A percentile compares a stretch with the other conserved stretches of the same genome.
These are phyloP conservation scores for Backusella macrospora DNA, from an alignment of 192 early-diverging fungal genomes.

Conservation along the genomic window DNA sequence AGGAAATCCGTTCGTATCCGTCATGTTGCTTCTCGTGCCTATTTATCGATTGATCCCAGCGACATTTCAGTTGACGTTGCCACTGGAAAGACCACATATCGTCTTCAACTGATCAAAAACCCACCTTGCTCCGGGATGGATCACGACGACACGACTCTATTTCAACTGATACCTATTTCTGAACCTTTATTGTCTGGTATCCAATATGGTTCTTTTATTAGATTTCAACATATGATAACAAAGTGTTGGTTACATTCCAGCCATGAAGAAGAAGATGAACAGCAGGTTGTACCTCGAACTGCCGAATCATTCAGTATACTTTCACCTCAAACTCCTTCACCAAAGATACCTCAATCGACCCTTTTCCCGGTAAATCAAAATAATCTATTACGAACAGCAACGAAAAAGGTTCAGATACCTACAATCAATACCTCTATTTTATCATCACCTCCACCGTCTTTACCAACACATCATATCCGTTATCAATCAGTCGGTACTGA, in stretches of 20 bases:
- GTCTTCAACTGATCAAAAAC: constrained; percentile 22
- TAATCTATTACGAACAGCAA: not conserved
- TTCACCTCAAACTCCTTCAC: not conserved
- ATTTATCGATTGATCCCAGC: constrained; percentile 30
- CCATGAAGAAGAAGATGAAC: constrained; percentile 10
- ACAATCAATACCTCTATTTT: not conserved
- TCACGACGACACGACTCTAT: constrained; percentile 21
- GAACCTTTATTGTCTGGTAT: constrained; percentile 10
- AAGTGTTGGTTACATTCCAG: constrained; percentile 29
- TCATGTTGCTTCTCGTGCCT: constrained; percentile 29
- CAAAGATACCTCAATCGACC: not conserved
- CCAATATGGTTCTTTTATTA: constrained; percentile 23
- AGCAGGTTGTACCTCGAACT: not conserved
- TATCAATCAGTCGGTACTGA: constrained; percentile 4
- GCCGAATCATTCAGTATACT: not conserved
- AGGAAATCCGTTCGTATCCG: constrained; percentile 33
- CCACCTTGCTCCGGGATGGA: not conserved
- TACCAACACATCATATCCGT: not conserved
- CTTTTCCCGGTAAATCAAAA: not conserved
- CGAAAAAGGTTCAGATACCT: not conserved
- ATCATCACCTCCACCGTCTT: not conserved
- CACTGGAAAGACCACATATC: constrained; percentile 19
- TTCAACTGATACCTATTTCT: constrained; percentile 21
- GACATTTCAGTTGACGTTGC: constrained; percentile 24
- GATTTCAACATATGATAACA: constrained; percentile 26